phyloP scores from a whole-genome alignment of 2,329 filamentous ascomycete species.

The Davidsoniella eucalypti region DNA sequence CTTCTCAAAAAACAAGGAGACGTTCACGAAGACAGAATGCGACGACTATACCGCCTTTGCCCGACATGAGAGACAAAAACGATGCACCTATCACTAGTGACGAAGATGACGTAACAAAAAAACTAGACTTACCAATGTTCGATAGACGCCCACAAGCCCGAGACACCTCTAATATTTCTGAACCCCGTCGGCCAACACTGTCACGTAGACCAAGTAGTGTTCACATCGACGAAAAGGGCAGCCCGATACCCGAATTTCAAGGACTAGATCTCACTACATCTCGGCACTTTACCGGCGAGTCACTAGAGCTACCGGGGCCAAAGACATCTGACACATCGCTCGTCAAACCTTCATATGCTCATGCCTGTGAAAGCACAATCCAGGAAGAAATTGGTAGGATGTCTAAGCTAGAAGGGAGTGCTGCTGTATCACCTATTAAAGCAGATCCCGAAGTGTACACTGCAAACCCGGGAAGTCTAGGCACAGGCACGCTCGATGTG shows the following conservation, averaged over 20 bases:
- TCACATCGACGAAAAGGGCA: constrained; percentile 8
- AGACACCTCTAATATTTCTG: constrained; percentile 1
- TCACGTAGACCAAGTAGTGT: constrained; percentile 8
- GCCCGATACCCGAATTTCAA: constrained; percentile 6
- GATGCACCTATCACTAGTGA: background rate
- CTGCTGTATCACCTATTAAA: no score
- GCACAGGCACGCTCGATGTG: no score
- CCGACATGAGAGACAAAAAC: background rate
- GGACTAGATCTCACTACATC: background rate
- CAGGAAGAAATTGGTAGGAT: no score
- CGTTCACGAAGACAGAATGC: constrained; percentile 1
- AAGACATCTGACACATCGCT: no score
- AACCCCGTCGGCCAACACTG: background rate
- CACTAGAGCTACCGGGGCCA: no score
- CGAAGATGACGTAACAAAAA: background rate
- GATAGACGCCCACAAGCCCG: background rate
- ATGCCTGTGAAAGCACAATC: no score
- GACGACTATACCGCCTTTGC: constrained; percentile 2
- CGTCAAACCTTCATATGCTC: no score
- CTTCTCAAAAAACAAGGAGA: background rate
- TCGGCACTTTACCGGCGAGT: no score
- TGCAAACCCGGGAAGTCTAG: no score
- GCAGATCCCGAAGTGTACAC: no score
- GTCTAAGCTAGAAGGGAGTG: no score
- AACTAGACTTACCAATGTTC: background rate